phyloP scores from a whole-genome alignment of 305 asterid species.

The Plantago rigida region DNA sequence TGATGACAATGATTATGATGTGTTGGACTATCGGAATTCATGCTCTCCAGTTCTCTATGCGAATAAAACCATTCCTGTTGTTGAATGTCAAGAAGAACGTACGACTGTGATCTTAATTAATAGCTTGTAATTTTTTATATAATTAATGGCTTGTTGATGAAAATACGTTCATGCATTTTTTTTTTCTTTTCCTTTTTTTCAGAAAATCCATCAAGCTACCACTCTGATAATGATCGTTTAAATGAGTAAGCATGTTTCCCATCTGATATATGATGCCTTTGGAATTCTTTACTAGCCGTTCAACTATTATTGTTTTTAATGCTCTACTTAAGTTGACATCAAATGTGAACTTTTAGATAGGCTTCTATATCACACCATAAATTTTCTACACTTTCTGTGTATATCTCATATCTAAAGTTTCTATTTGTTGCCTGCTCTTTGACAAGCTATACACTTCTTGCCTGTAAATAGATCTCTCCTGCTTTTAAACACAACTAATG shows the following conservation, averaged over 20 bases:
- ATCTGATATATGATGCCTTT: constrained; percentile 17
- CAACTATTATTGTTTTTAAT: constrained; percentile 5
- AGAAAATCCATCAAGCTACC: constrained; percentile 46
- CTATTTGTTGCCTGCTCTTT: too few species aligned
- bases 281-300: constrained; percentile 13
- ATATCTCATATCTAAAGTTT: too few species aligned
- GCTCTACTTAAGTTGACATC: too few species aligned
- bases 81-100: constrained; percentile 42
- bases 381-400: too few species aligned
- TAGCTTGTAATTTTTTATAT: not conserved
- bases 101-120: constrained; percentile 31
- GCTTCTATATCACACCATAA: too few species aligned
- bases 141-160: constrained; percentile 13
- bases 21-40: constrained; percentile 30
- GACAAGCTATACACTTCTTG: not conserved
- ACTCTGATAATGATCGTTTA: constrained; percentile 34
- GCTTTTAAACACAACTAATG: constrained; percentile 10
- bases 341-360: too few species aligned
- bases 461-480: too few species aligned
- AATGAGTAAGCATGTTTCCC: constrained; percentile 44
- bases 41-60: constrained; percentile 33
- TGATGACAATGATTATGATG: constrained; percentile 25
- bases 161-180: constrained; percentile 22
- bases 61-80: constrained; percentile 28
- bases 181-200: constrained; percentile 12